Evolutionary conservation across 2,329 filamentous ascomycete species (phyloP).

Genomic region (Botryotinia narcissicola): DNA sequence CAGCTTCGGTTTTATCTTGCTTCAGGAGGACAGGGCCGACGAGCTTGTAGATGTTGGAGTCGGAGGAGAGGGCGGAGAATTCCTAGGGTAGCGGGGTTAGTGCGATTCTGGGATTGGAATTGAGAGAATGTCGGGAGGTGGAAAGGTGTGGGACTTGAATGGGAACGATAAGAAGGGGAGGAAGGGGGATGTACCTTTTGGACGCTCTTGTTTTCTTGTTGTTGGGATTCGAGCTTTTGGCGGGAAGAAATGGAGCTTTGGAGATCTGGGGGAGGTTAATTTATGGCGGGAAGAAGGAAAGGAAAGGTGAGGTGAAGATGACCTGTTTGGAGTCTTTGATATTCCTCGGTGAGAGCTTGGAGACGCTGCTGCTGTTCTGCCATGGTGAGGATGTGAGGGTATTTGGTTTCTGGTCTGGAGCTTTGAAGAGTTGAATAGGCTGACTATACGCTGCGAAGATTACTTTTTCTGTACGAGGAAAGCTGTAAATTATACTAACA

Average conservation of each 20-base stretch:
- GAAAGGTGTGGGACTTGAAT: not conserved
- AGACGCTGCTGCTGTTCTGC: slow-evolving; percentile 72
- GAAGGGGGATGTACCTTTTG: slow-evolving; percentile 58
- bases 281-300: not conserved
- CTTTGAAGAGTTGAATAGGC: not conserved
- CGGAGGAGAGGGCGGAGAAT: slow-evolving; percentile 74
- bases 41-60: slow-evolving; percentile 92
- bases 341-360: slow-evolving; percentile 83
- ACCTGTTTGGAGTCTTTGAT: slow-evolving; percentile 83
- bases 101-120: not conserved
- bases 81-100: slow-evolving; percentile 53
- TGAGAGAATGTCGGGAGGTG: slow-evolving; percentile 21
- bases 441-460: not conserved
- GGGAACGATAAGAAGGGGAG: not conserved
- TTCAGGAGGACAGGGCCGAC: slow-evolving; percentile 90
- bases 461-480: not conserved
- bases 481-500: not conserved
- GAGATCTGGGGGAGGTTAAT: slow-evolving; percentile 61
- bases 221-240: slow-evolving; percentile 91
- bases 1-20: slow-evolving; percentile 88
- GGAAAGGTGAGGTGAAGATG: not conserved
- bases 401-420: not conserved
- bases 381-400: slow-evolving; percentile 47
- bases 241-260: slow-evolving; percentile 72
- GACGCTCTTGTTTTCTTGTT: slow-evolving; percentile 87